Base-by-base conservation (phyloP, 129 eudicot genomes). In the Tagetes patula region DNA sequence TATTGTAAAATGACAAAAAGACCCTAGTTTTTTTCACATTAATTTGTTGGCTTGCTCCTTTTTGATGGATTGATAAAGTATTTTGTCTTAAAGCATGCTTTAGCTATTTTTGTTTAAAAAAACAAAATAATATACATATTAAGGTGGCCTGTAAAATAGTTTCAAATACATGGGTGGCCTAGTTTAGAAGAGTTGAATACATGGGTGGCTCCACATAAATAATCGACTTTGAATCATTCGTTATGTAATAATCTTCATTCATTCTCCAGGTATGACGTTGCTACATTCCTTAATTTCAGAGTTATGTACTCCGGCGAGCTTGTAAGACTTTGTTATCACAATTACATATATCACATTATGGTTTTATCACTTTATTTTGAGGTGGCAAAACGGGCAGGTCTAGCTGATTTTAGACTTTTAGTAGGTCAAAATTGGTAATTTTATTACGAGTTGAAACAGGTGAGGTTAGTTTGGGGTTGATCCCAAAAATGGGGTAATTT, bases 181-280 rank as follows among this genome's bases (percentile, higher is more conserved):
- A 27, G 31, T 1, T 56, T 12, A 30, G 27, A 27, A 56, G 34
- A 56, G 37, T 8, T 56, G 63, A 31, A 56, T 56, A 31, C 63
- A 56, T 56, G 13, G 36, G 11, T 56, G 45, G 45, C 41, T 61
- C 67, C 67, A 37, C 42, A 11, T 61, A 36, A 43, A 69, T 46
- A 10, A 54, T 67, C 3, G 53, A 9, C 37, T 39, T 39, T 61
- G 37, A 63, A 39, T n/a, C 50, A 34, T 42, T 47, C 27, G 5
- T 53, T 1, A 45, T 49, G 68, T 50, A 78, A 55, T 72, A 60
- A 53, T 79, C 10, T 65, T 39, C 39, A 52, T 61, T 69, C 71
- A 43, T 55, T 47, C 87, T 60, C 11, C 82, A 89, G 98, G 98
- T 93, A 67, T 79, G 98, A 93, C 62, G 98, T 93, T 58, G 90